A percentile compares a stretch with the other conserved stretches of the same genome.
Evolutionary conservation across 2,329 filamentous ascomycete species (phyloP).

Genomic region (Aureobasidium sp.): DNA sequence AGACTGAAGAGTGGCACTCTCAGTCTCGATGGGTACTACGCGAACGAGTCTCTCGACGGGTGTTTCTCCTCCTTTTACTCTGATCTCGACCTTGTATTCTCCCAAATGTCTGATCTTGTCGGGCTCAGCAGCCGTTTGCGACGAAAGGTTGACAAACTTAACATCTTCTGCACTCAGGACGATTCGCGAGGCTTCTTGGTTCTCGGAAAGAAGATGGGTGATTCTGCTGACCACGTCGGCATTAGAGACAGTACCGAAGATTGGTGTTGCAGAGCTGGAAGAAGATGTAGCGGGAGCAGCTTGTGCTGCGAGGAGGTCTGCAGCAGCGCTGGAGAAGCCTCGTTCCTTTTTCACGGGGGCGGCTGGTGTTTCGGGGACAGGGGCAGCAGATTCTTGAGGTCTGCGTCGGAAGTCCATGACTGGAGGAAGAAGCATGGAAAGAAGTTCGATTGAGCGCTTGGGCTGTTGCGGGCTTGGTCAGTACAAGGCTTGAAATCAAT

Average conservation of each 20-base stretch:
- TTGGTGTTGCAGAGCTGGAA: constrained; percentile 25
- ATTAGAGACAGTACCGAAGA: constrained; percentile 48
- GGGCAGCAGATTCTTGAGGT: constrained; percentile 27
- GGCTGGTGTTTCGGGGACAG: neutral
- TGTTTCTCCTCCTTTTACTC: constrained; percentile 37
- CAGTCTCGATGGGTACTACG: constrained; percentile 19
- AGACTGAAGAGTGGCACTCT: neutral
- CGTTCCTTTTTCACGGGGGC: constrained; percentile 9
- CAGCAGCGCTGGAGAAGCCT: constrained; percentile 14
- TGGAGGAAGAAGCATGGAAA: constrained; percentile 39
- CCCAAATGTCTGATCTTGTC: constrained; percentile 45
- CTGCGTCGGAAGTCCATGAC: constrained; percentile 40
- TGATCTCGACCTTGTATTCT: constrained; percentile 43
- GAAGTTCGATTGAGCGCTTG: constrained; percentile 36
- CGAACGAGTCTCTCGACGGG: constrained; percentile 33
- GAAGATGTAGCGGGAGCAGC: constrained; percentile 13
- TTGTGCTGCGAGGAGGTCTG: constrained; percentile 14
- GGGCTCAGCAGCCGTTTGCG: constrained; percentile 26
- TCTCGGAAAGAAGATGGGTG: constrained; percentile 39
- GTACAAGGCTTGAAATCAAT: neutral
- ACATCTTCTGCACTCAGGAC: constrained; percentile 43
- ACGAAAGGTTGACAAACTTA: constrained; percentile 33
- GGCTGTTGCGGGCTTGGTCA: constrained; percentile 23
- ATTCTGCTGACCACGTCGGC: constrained; percentile 42
- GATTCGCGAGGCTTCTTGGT: constrained; percentile 43